Evolutionary conservation across 352 stramenopile genomes (phyloP).

Genomic region (Phytophthora hibernalis): DNA sequence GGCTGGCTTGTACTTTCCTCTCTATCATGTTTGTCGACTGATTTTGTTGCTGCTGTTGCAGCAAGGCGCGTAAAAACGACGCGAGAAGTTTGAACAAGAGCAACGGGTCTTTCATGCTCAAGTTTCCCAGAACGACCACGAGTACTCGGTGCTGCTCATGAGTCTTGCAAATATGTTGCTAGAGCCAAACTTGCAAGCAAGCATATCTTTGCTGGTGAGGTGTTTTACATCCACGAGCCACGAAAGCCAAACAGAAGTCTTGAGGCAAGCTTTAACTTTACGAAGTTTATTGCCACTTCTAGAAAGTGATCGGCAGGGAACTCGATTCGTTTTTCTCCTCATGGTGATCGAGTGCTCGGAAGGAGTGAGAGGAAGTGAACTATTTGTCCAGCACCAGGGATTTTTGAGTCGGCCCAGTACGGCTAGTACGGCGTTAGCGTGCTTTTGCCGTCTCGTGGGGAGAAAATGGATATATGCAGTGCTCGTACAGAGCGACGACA

Average conservation of each 20-base stretch:
- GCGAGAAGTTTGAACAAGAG: conserved; percentile 48
- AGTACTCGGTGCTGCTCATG: conserved; percentile 74
- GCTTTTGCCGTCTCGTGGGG: conserved; percentile 44
- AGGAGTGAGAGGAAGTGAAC: conserved; percentile 1
- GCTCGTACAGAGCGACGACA: conserved; percentile 6
- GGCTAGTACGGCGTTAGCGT: conserved; percentile 43
- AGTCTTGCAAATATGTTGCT: conserved; percentile 54
- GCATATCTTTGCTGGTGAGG: conserved; percentile 35
- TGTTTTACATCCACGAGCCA: conserved; percentile 11
- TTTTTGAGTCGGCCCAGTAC: conserved; percentile 47
- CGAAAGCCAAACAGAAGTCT: neutral
- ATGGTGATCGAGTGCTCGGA: conserved; percentile 44
- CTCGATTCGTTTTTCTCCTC: conserved; percentile 59
- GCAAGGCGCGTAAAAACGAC: conserved; percentile 46
- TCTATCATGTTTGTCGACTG: conserved; percentile 49
- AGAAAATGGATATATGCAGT: conserved; percentile 40
- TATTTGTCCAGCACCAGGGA: conserved; percentile 13
- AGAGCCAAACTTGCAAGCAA: conserved; percentile 50
- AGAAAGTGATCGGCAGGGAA: conserved; percentile 54
- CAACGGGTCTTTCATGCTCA: conserved; percentile 48
- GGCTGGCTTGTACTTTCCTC: conserved; percentile 61
- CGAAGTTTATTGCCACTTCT: conserved; percentile 55
- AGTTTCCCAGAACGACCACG: conserved; percentile 73
- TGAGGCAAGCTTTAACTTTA: conserved; percentile 42
- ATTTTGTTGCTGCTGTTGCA: conserved; percentile 69